These are phyloP conservation scores for Ophiocordyceps camponoti-floridani DNA, from an alignment of 2,329 filamentous ascomycete genomes.

Conservation along the genomic window DNA sequence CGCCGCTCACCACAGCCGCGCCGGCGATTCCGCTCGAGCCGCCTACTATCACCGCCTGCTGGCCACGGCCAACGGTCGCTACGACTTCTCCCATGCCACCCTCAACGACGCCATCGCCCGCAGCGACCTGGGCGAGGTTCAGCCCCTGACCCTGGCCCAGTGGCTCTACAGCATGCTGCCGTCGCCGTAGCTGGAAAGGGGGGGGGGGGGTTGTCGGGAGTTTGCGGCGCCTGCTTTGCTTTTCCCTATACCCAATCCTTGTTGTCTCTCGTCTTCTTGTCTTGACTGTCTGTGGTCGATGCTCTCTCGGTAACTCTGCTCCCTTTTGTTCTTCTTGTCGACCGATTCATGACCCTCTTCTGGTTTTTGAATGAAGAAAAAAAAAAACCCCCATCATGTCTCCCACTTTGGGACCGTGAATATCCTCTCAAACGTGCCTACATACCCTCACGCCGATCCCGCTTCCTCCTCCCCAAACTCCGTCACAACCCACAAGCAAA, in stretches of 20 bases:
- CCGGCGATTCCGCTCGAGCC: slow-evolving; percentile 28
- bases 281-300: neutral
- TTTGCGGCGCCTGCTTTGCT: neutral
- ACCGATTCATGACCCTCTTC: too few species aligned
- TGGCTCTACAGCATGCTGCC: slow-evolving; percentile 26
- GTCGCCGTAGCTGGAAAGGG: slow-evolving; percentile 2
- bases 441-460: neutral
- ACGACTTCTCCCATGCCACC: slow-evolving; percentile 42
- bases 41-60: slow-evolving; percentile 42
- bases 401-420: too few species aligned
- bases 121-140: slow-evolving; percentile 20
- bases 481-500: slow-evolving; percentile 75
- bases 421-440: too few species aligned
- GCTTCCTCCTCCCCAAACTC: slow-evolving; percentile 54
- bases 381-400: too few species aligned
- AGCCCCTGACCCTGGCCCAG: slow-evolving; percentile 29
- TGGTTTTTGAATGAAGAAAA: too few species aligned
- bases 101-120: slow-evolving; percentile 32
- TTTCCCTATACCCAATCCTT: neutral
- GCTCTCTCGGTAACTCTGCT: too few species aligned
- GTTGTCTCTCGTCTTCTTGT: neutral
- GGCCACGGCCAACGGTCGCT: slow-evolving; percentile 50
- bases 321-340: too few species aligned
- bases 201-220: too few species aligned
- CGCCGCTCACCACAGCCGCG: slow-evolving; percentile 23